phyloP scores from a whole-genome alignment of 2,329 filamentous ascomycete genomes.

The Metarhizium album region DNA sequence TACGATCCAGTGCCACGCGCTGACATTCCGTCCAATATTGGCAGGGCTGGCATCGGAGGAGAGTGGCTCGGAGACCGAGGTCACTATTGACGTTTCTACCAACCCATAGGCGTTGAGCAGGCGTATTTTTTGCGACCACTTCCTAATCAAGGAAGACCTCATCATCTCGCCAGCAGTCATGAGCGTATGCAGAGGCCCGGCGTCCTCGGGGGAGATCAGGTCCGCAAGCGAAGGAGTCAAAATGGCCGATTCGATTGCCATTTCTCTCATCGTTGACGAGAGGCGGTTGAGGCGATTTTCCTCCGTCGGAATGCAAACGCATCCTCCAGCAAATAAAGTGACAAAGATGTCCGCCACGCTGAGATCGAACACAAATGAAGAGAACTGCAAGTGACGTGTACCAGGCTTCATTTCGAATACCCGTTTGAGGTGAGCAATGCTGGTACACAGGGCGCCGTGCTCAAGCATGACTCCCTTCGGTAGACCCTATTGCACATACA shows the following conservation, averaged over 20 bases:
- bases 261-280: slow-evolving; percentile 10
- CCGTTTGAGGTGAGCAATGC: background rate
- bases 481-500: background rate
- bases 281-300: slow-evolving; percentile 37
- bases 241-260: background rate
- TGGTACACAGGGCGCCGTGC: background rate
- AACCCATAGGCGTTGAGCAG: background rate
- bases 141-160: background rate
- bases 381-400: background rate
- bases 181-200: background rate
- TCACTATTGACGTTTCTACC: background rate
- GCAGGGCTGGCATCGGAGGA: background rate
- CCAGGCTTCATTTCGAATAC: background rate
- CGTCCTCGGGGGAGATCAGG: background rate
- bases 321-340: slow-evolving; percentile 24
- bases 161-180: background rate
- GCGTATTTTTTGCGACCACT: background rate
- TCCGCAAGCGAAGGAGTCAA: slow-evolving; percentile 3
- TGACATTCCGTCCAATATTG: no score
- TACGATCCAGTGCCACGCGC: no score
- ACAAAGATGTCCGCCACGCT: slow-evolving; percentile 3
- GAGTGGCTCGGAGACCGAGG: background rate
- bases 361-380: slow-evolving; percentile 1
- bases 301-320: slow-evolving; percentile 40
- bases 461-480: background rate